phyloP scores from a whole-genome alignment of 2,329 filamentous ascomycete genomes.

The Cordyceps farinosa region DNA sequence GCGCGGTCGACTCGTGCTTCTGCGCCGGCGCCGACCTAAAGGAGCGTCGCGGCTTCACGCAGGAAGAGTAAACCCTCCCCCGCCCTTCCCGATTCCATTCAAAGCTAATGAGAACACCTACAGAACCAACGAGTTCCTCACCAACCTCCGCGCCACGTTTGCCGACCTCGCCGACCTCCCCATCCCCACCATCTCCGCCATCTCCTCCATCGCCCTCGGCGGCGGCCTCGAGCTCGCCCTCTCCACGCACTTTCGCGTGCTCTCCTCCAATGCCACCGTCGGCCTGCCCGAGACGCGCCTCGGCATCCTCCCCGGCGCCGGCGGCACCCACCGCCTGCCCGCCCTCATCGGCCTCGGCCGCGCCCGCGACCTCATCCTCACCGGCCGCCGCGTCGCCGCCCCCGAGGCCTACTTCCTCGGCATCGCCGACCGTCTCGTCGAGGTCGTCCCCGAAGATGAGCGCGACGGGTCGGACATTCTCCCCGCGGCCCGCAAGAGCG shows the following conservation, averaged over 20 bases:
- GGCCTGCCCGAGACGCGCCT: slow-evolving; percentile 88
- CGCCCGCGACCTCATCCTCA: slow-evolving; percentile 87
- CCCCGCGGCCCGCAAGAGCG: slow-evolving; percentile 59
- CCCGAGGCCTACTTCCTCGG: slow-evolving; percentile 90
- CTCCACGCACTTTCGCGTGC: slow-evolving; percentile 82
- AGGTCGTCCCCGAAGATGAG: slow-evolving; percentile 61
- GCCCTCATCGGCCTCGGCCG: slow-evolving; percentile 73
- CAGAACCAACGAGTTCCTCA: slow-evolving; percentile 77
- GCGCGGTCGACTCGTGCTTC: slow-evolving; percentile 81
- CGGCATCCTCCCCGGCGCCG: slow-evolving; percentile 91
- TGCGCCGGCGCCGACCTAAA: slow-evolving; percentile 95
- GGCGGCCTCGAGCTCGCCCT: slow-evolving; percentile 92
- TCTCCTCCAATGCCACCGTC: slow-evolving; percentile 72
- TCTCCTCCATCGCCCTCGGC: slow-evolving; percentile 82
- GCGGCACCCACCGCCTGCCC: slow-evolving; percentile 85
- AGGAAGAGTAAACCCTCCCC: slow-evolving; percentile 59
- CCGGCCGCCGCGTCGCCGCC: slow-evolving; percentile 77
- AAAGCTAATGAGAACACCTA: slow-evolving; percentile 3
- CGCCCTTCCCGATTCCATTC: neutral
- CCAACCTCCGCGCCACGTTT: slow-evolving; percentile 72
- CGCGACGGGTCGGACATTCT: slow-evolving; percentile 44
- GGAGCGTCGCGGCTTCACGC: slow-evolving; percentile 72
- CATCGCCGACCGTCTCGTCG: slow-evolving; percentile 83
- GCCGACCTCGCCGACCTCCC: slow-evolving; percentile 68
- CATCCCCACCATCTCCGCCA: slow-evolving; percentile 84